Percentiles rank a stretch among this genome's conserved stretches.
phyloP scores from a whole-genome alignment of 1,139 yeast genomes.

The Entelexis sorbosivorans region DNA sequence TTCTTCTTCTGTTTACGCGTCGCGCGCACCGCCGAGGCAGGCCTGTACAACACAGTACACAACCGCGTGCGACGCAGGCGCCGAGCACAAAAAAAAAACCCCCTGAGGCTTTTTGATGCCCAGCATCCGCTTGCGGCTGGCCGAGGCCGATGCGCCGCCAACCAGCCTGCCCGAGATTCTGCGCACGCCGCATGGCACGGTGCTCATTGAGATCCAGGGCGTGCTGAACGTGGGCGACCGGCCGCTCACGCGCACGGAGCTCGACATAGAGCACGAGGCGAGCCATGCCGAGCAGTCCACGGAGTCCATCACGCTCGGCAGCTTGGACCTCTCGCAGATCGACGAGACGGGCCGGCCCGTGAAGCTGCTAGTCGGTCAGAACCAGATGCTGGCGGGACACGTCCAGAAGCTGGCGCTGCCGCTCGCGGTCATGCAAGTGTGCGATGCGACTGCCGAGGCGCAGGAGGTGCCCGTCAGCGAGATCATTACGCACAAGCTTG shows the following conservation, averaged over 20 bases:
- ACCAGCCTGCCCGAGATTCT: conserved; percentile 24
- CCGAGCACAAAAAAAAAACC: no score
- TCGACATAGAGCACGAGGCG: conserved; percentile 12
- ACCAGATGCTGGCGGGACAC: conserved; percentile 31
- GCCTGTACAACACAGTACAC: no score
- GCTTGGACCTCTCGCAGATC: conserved; percentile 23
- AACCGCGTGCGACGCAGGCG: no score
- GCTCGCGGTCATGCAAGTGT: conserved; percentile 28
- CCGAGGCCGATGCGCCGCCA: not conserved
- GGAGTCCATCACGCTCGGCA: conserved; percentile 10
- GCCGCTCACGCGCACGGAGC: conserved; percentile 20
- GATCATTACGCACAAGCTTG: conserved; percentile 27
- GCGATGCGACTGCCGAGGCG: conserved; percentile 10
- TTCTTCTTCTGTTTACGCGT: no score
- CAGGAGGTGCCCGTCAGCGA: conserved; percentile 10
- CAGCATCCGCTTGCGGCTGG: conserved; percentile 1
- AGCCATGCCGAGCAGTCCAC: not conserved
- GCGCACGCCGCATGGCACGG: conserved; percentile 29
- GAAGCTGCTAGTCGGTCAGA: conserved; percentile 28
- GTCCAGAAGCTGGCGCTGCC: conserved; percentile 30
- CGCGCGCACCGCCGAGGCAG: no score
- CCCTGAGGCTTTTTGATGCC: not conserved
- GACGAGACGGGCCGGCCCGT: conserved; percentile 25
- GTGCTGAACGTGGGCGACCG: conserved; percentile 26
- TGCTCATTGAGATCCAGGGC: conserved; percentile 31